Evolutionary conservation across 495 filamentous ascomycete species (phyloP).

Genomic region (Aspergillus nanangensis): DNA sequence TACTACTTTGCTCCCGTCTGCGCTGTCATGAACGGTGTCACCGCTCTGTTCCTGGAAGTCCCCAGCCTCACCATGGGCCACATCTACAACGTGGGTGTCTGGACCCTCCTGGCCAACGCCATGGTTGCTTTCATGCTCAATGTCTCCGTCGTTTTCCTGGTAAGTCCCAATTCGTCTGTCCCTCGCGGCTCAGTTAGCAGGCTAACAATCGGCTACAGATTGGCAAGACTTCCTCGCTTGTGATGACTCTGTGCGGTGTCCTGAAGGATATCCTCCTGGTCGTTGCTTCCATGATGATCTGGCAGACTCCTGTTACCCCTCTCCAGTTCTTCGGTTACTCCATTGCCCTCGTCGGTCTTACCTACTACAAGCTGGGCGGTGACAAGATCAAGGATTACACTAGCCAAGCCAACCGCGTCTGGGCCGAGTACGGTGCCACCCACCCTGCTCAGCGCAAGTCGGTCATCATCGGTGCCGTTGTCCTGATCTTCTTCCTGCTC

Average conservation of each 20-base stretch:
- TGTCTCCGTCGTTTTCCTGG: conserved; percentile 90
- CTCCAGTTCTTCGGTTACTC: conserved; percentile 95
- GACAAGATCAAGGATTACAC: conserved; percentile 79
- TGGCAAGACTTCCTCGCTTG: conserved; percentile 92
- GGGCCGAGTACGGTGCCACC: conserved; percentile 80
- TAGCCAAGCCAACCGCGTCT: conserved; percentile 60
- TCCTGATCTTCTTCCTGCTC: conserved; percentile 65
- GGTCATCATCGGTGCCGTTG: conserved; percentile 57
- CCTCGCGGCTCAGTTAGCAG: not conserved
- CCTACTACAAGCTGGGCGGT: conserved; percentile 95
- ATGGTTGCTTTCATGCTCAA: conserved; percentile 83
- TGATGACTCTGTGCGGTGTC: conserved; percentile 96
- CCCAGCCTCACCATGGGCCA: conserved; percentile 66
- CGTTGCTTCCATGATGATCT: conserved; percentile 81
- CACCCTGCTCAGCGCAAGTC: conserved; percentile 74
- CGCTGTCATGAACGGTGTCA: conserved; percentile 79
- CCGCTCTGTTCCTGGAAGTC: conserved; percentile 75
- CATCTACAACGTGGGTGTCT: conserved; percentile 69
- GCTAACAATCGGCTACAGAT: conserved; percentile 53
- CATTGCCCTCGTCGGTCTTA: conserved; percentile 82
- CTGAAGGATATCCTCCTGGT: conserved; percentile 98
- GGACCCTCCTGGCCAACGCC: conserved; percentile 75
- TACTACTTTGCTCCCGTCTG: conserved; percentile 97
- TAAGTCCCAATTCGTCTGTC: conserved; percentile 42
- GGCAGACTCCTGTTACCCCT: conserved; percentile 72